Base-by-base conservation (phyloP, 2,329 filamentous ascomycete species). In the Aureobasidium melanogenum region DNA sequence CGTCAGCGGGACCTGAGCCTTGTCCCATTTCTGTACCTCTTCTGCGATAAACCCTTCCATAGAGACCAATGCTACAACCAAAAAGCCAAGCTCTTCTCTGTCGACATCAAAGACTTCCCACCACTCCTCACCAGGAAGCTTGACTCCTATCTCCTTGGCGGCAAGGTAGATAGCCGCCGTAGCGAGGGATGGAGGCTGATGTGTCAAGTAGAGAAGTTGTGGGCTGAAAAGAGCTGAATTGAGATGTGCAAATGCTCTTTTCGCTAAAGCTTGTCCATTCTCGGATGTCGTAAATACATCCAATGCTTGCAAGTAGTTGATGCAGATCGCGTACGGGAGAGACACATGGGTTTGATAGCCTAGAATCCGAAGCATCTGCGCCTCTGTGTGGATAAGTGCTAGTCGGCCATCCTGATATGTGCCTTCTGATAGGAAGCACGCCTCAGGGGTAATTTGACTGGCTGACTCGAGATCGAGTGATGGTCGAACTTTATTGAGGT, bases 21-120 rank as follows among this genome's bases (percentile, higher is more conserved):
- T 69, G 24, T 15, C 6, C 76, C 84, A 81, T 55, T 80, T 81
- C 55, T 80, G 36, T 15, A 79, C 67, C 74, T 80, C 69, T 89
- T 79, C 79, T 63, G 74, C 75, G 59, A 85, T 84, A 75, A 88
- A 91, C 0, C 84, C 85, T 64, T 88, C 86, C 60, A 95, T 77
- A 68, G 92, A 97, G 64, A 85, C 79, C 82, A 97, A 84, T 0
- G 82, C 91, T 12, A 97, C 89, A 3, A 96, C 91, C 62, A 97
- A 75, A 67, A 97, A 97, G 0, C 94, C 94, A 38, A 99, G 79
- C 72, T 96, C 91, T 77, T 99, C 94, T 55, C 94, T 82, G 69
- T 97, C 92, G 8, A 94, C 89, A 73, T 99, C 94, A 72, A 97
- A 97, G 0, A 97, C 90, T 74, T 97, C 92, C 94, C 94, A 99